phyloP scores from a whole-genome alignment of 345 rosid genomes.

The Eucalyptus marginata region DNA sequence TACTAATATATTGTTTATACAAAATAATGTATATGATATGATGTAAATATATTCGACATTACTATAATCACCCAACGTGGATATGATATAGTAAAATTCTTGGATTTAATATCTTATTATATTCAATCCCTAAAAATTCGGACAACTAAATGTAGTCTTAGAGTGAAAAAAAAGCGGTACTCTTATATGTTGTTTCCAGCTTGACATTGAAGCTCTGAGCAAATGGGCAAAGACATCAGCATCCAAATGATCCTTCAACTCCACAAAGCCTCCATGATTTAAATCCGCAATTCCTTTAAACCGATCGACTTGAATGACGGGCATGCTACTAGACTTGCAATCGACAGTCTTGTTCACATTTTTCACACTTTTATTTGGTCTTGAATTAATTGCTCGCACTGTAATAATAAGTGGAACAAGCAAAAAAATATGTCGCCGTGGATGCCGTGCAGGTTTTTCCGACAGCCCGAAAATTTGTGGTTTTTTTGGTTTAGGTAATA shows the following conservation, averaged over 20 bases:
- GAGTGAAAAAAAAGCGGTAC: background rate
- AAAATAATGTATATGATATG: too few species aligned
- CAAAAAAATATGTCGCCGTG: background rate
- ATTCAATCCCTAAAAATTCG: fast-evolving
- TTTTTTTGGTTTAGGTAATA: background rate
- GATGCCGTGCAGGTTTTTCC: background rate
- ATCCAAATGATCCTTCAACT: background rate
- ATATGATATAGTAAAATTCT: too few species aligned
- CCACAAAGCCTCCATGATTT: background rate
- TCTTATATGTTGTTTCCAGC: background rate
- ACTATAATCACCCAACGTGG: too few species aligned
- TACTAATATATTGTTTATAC: too few species aligned
- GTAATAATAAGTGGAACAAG: background rate
- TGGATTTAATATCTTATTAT: fast-evolving
- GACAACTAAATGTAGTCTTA: too few species aligned
- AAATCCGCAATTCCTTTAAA: background rate
- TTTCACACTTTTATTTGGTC: background rate
- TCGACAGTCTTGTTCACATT: background rate
- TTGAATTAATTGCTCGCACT: too few species aligned
- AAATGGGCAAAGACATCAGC: background rate
- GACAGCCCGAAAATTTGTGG: background rate
- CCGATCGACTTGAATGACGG: background rate
- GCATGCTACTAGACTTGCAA: background rate
- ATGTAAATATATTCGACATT: too few species aligned
- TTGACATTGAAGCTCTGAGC: background rate